Evolutionary conservation across 306 rosid genomes (phyloP), one percentile per base, ranked within the genome.

Genomic region (Gastrolobium bilobum): DNA sequence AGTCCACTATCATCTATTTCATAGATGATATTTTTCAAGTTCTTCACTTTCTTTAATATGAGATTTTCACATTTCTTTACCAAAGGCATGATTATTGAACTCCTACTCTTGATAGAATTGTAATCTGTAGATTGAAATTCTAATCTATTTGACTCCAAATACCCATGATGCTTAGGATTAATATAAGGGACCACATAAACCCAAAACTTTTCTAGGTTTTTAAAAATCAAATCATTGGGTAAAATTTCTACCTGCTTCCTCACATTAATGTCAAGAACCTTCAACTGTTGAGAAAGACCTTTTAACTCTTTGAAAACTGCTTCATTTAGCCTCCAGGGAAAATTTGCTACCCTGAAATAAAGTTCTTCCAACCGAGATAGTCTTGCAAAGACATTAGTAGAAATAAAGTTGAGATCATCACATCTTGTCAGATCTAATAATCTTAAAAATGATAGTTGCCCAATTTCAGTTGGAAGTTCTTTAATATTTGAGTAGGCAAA

Each of bases 361-460:
- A 80, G 79, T 46, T 73, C 84, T 80, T 80, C 80, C 29, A 81
- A 73, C 4, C 6, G 26, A 44, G 69, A 43, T 10, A 73, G 47
- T 7, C 62, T 73, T 33, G 39, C 11, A 0, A 81, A 52, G 29
- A 73, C 76, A 50, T 76, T 68, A 26, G 44, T 2, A 34, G 80
- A 81, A 26, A 73, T 35, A 5, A 64, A 3, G 2, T 3, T n/a
- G 54, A 73, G 80, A 7, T 20, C 8, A 26, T 73, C 29, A 10
- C 84, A 81, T 15, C 7, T 7, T 2, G 76, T 74, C 81, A 81
- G 37, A 58, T 74, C 84, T 26, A 74, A 39, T 20, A 74, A 60
- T 74, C 48, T 37, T 29, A 81, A 33, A 4, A 11, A 10, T 5
- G 2, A 3, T 7, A 81, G 7, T 1, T 74, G 13, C 1, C 84